Conservation (phyloP, 2,329 filamentous ascomycete genomes). For the Fusarium sterilihyphosum region DNA sequence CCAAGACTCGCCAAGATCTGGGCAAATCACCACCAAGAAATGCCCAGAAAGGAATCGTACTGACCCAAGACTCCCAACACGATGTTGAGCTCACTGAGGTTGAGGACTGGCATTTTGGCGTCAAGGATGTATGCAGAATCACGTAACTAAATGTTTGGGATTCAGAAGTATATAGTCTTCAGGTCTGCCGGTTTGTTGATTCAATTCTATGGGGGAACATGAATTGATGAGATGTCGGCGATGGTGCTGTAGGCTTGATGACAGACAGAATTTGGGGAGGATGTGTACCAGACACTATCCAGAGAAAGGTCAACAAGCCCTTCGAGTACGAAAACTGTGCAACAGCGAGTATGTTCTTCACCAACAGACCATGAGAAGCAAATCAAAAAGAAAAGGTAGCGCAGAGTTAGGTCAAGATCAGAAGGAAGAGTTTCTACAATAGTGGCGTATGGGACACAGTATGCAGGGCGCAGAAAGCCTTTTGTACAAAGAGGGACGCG, state of each 20-base stretch:
- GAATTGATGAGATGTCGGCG: no score
- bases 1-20: constrained; percentile 13
- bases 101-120: constrained; percentile 45
- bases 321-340: neutral
- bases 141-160: neutral
- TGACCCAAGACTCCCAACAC: constrained; percentile 57
- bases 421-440: neutral
- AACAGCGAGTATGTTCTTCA: neutral
- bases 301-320: neutral
- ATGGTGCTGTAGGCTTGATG: neutral
- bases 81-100: constrained; percentile 63
- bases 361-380: neutral
- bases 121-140: neutral
- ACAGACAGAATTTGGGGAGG: neutral
- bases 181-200: neutral
- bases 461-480: constrained; percentile 15
- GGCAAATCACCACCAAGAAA: neutral
- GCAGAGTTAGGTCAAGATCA: neutral
- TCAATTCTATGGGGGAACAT: neutral
- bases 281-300: neutral
- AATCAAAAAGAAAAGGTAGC: neutral
- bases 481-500: constrained; percentile 16
- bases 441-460: neutral
- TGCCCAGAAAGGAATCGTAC: constrained; percentile 18
- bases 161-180: constrained; percentile 6